Evolutionary conservation across 192 early-diverging fungal species (phyloP), one percentile per base, ranked within the genome.

Genomic region (Mortierella hygrophila): DNA sequence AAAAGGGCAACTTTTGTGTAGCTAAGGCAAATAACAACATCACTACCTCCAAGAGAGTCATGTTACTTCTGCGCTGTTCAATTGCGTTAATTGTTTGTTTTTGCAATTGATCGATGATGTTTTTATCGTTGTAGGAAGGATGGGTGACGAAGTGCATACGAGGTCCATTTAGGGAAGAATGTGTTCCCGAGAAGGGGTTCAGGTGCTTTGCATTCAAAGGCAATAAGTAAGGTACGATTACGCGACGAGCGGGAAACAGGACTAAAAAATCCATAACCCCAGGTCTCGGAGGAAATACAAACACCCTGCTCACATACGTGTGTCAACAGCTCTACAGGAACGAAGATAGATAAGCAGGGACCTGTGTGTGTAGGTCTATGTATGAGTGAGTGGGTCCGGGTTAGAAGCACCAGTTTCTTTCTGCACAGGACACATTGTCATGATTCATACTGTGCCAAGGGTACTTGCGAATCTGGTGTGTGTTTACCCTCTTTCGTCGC

Each of bases 61-160:
- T 65, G 60, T 65, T 65, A 65, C 23, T 65, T 29, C n/a, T 60
- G 55, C 55, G 55, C 55, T 60, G 55, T 60, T 60, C 55, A 26
- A 65, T 15, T 65, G 26, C 29, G 60, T 65, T 32, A 13, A 10
- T 29, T 32, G 9, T 26, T 60, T 26, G 13, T 11, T 60, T 55
- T 60, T 26, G 55, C 1, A n/a, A 60, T 26, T 8, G 55, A 26
- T 26, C 13, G 29, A 13, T 65, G 60, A 32, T 32, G 60, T 63
- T 63, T 16, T 49, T 32, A 29, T 65, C 29, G 57, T 60, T 9
- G 55, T n/a, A 26, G 29, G 60, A 15, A 32, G 60, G 60, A 65
- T 65, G 29, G 60, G 60, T 65, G 60, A 65, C 29, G 26, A 65
- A 4, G 16, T 6, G 60, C 60, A 65, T 65, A 29, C 10, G 60